A percentile compares a stretch with the other conserved stretches of the same genome.
These are phyloP conservation scores for Cyclocybe cylindracea DNA, from an alignment of 768 basidiomycete genomes.

Conservation along the genomic window DNA sequence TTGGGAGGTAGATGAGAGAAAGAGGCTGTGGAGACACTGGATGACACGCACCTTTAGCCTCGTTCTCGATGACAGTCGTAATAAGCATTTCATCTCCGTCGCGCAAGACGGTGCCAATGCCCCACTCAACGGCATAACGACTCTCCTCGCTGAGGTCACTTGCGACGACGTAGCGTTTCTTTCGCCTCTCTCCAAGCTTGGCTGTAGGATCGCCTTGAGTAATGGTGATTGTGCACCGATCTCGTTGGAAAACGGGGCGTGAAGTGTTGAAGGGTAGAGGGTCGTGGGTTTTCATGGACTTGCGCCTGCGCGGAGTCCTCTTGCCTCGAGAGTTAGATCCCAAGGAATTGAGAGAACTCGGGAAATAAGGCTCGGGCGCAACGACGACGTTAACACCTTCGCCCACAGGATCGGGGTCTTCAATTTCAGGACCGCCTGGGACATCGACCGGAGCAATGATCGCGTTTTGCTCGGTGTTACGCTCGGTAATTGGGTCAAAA, in stretches of 20 bases:
- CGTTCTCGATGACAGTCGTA: conserved; percentile 91
- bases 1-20: conserved; percentile 7
- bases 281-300: conserved; percentile 63
- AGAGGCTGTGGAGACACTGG: background rate
- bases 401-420: conserved; percentile 82
- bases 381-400: conserved; percentile 91
- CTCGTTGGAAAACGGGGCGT: conserved; percentile 84
- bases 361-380: conserved; percentile 82
- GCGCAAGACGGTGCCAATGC: conserved; percentile 91
- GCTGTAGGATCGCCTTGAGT: conserved; percentile 81
- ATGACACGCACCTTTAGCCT: conserved; percentile 68
- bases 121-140: conserved; percentile 96
- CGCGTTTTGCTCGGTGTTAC: conserved; percentile 87
- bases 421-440: conserved; percentile 44
- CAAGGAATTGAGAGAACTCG: conserved; percentile 60
- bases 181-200: conserved; percentile 52
- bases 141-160: conserved; percentile 96
- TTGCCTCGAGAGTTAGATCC: conserved; percentile 36
- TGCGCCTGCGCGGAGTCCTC: conserved; percentile 55
- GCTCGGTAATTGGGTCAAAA: conserved; percentile 81
- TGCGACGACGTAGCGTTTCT: conserved; percentile 81
- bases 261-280: conserved; percentile 66
- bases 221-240: conserved; percentile 88
- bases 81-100: conserved; percentile 95
- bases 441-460: conserved; percentile 36